Base-by-base conservation (phyloP, 768 basidiomycete genomes). In the Multifurca ochricompacta region DNA sequence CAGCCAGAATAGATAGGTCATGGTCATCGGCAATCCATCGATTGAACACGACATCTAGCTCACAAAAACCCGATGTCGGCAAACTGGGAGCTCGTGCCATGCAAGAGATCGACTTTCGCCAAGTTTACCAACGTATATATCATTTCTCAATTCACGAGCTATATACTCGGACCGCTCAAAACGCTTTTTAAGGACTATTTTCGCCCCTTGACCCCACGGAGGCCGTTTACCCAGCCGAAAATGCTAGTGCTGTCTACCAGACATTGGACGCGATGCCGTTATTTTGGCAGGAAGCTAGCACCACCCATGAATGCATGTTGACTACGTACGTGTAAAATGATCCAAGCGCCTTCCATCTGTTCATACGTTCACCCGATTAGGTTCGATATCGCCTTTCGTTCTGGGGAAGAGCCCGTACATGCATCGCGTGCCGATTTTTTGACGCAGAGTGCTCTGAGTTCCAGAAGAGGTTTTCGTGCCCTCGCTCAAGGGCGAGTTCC, bases 71-170 rank as follows among this genome's bases (percentile, higher is more conserved):
- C 8, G 41, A 53, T 23, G 13, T 48, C 31, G 78, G 78, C 13
- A 72, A 71, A 13, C 68, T 80, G 5, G 77, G 73, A 40, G 68
- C 62, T 39, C 76, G 73, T 57, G 73, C 76, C 30, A 72, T 67
- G 37, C 71, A 56, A 8, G 70, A 76, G 58, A 68, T 77, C 16
- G 73, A 88, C 65, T 60, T 89, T 31, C 70, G 68, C 19, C 62
- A 66, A 5, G 72, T 71, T 4, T 90, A 88, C 56, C 68, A 81
- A 57, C 67, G 87, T 88, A 64, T 88, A 64, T 62, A 74, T 35
- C 16, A 11, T 51, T 34, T 40, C 36, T 31, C 25, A 21, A 7
- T 4, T 23, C 9, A 39, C 2, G 11, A 13, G 10, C 19, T 16
- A 23, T 32, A 1, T 3, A 34, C 23, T 51, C 37, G 1, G 18